Evolutionary conservation across 73 alveolate genomes (phyloP), one percentile per base, ranked within the genome.

Genomic region (Symbiodinium natans): DNA sequence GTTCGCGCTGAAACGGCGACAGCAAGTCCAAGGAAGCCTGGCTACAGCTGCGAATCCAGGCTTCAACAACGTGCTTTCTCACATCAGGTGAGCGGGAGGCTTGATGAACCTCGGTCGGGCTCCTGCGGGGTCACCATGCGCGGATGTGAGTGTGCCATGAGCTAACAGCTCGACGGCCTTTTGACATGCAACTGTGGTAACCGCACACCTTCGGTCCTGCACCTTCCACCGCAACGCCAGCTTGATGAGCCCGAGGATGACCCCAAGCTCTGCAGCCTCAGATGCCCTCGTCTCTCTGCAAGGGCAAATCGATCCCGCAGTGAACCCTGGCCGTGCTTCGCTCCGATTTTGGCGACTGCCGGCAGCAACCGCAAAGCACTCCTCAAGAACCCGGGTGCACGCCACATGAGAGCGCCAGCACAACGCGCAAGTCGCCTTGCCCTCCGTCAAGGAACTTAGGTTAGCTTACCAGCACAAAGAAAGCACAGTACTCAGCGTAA

Each of bases 1-100:
- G 80, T 63, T 63, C 25, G 80, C 19, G 80, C 80, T 21, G 80
- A 63, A 63, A 63, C 80, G 80, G 40, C 38, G 80, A 63, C 80
- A 63, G 80, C 80, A 63, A 63, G 80, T 63, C 80, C 4, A 25
- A 63, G 80, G 80, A 63, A 29, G 80, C 80, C 80, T 63, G 80
- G 80, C 80, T 63, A 29, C 80, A 63, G 80, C 80, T 27, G 80
- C 80, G 80, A 63, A 63, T 63, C 80, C 80, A 63, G 10, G 40
- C 80, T 63, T 23, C 80, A 63, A 63, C 80, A 63, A 27, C 1
- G 27, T 25, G 80, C 36, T 63, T 63, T 27, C 80, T 63, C 80
- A 63, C 80, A 29, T 17, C 80, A 23, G 80, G 19, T 36, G 27
- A 36, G 80, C 4, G 40, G 27, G 40, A 63, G 80, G 80, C 36